Evolutionary conservation across 352 stramenopile species (phyloP), one percentile per base, ranked within the genome.

Genomic region (Pythium insidiosum): DNA sequence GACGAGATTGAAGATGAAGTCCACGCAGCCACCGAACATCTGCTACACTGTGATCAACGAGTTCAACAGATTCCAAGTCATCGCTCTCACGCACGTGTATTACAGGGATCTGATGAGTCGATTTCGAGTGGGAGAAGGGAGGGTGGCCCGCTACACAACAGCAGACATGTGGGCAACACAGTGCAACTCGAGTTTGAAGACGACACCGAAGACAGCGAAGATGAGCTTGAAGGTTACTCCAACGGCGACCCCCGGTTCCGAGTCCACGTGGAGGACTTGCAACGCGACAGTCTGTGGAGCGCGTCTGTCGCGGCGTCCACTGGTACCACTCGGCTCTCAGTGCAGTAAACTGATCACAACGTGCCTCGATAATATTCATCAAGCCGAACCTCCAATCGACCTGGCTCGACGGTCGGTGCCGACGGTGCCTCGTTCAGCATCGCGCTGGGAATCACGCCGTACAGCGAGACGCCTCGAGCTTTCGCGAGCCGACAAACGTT

Each of bases 381-480:
- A 28, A 84, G 50, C 11, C 72, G 66, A 31, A 76, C 73, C 36
- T 80, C 68, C 10, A 82, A 51, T 40, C 72, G 52, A 19, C 63
- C 72, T 2, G 64, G 61, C 43, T 84, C 68, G 7, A 82, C 58
- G 0, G 39, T 50, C 24, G 66, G 59, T 16, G 68, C 50, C n/a
- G 38, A 54, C 15, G 50, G 43, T 0, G 64, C 47, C n/a, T 21
- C 7, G 1, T 38, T 15, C 2, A 78, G 54, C 23, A 78, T 37
- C 31, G 76, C 64, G 2, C 13, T 36, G 13, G 68, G 58, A 22
- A 84, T 61, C 23, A 67, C 57, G 2, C 57, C 19, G 43, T 84
- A 84, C 7, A 53, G 13, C 26, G 57, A 43, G 18, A 78, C 46
- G 0, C 72, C 64, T 26, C 58, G 66, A 15, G 37, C 31, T 26